Base-by-base conservation (phyloP, 768 basidiomycete genomes). In the Boletus edulis region DNA sequence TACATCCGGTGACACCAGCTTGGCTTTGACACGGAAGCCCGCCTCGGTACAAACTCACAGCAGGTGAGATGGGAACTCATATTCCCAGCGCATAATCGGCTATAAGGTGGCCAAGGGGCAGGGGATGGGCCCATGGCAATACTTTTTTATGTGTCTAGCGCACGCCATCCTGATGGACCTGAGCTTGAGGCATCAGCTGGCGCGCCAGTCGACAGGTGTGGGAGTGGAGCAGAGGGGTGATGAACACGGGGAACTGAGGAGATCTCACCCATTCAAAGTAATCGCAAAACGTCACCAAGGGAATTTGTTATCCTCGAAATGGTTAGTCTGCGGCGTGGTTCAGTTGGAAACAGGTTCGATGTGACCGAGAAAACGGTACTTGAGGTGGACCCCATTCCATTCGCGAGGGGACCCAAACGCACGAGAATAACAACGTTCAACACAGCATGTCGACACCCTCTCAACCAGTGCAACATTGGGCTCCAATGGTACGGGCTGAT, bases 311-410 rank as follows among this genome's bases (percentile, higher is more conserved):
- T 13, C 31, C 49, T 59, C 22, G 11, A 56, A 56, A 61, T 48
- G 56, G 66, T 51, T 66, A 66, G 67, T 24, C 14, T 48, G 44
- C 29, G 27, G 52, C 54, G 38, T 45, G 51, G 37, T 14, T 14
- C 44, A 43, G 27, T 49, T 52, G 48, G 38, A 50, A 57, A 42
- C 49, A 1, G 29, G 54, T 18, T 40, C n/a, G 3, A n/a, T 29
- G 35, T 32, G 45, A 46, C 54, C 57, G 51, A 49, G 17, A 9
- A n/a, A 22, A 35, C 34, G 43, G 41, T 37, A n/a, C 35, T n/a
- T n/a, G 12, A 31, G 13, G 15, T 22, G 32, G 7, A 39, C 29
- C 42, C 24, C 24, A 22, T 41, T 46, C 35, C 32, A 14, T 24
- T 17, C 11, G 13, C 29, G 39, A 17, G 22, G 20, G 20, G 24